Conservation (phyloP, 306 rosid genomes). For the Ormosia semicastrata region DNA sequence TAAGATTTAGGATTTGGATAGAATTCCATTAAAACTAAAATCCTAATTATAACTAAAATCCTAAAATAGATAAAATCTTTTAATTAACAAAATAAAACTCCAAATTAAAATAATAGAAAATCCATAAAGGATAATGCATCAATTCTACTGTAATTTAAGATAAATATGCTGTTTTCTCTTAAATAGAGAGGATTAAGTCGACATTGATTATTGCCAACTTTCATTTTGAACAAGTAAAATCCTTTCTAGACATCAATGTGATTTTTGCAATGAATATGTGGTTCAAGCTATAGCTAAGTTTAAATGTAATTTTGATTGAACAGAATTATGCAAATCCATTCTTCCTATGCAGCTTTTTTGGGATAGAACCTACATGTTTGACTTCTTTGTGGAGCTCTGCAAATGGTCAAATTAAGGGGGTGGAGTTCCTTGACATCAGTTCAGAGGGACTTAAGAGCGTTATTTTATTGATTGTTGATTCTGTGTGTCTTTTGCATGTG, state of each 20-base stretch:
- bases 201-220: neutral
- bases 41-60: too few species aligned
- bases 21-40: too few species aligned
- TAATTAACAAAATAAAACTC: too few species aligned
- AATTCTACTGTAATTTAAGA: neutral
- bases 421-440: neutral
- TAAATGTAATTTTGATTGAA: neutral
- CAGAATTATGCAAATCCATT: neutral
- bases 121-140: too few species aligned
- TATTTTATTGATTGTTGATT: neutral
- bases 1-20: too few species aligned
- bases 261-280: neutral
- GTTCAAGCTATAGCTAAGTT: neutral
- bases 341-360: neutral
- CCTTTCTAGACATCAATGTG: neutral
- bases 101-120: too few species aligned
- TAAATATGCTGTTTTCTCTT: neutral
- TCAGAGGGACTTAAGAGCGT: neutral
- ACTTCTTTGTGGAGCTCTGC: neutral
- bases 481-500: neutral
- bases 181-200: neutral
- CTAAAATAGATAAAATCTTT: too few species aligned
- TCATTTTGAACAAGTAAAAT: neutral
- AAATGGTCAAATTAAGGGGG: neutral
- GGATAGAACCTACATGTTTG: neutral